Evolutionary conservation across 2,329 filamentous ascomycete species (phyloP), one percentile per base, ranked within the genome.

Genomic region (Rhinocladiella similis): DNA sequence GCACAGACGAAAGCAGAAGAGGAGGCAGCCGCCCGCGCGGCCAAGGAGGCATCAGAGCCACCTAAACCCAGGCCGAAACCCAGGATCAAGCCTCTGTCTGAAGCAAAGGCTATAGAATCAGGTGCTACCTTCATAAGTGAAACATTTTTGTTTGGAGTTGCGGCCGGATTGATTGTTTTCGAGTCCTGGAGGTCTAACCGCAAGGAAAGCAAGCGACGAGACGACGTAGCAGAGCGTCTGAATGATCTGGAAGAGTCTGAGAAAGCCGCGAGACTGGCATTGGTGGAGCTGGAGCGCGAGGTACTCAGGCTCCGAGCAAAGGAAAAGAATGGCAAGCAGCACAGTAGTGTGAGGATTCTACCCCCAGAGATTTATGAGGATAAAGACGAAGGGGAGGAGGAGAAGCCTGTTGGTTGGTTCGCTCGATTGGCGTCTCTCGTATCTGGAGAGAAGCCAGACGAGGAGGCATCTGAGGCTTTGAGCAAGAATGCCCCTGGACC

Each of bases 61-160:
- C 74, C 77, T 45, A 78, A 80, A 58, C 71, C 75, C 57, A 48
- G 53, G 39, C 73, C 70, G 22, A 75, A 75, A 54, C 81, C 81
- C 5, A 79, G 79, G 33, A 87, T 88, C 54, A 75, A 85, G 43
- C 85, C 85, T 6, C 73, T 89, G 10, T 83, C 83, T 2, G 86
- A 89, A 67, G 78, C 82, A 12, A 86, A 87, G 65, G 85, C 85
- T 0, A 88, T 89, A 53, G 85, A 89, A 67, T 80, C 82, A 36
- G 86, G 85, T 3, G 86, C 85, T 3, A 88, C 85, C 60, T 88
- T 89, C 65, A 85, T 86, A 47, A 83, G 83, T 29, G 85, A 89
- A 66, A 73, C 82, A 0, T 89, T 89, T 66, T 77, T 89, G 38
- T 88, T 88, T 63, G 64, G 78, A 3, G 86, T 88, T 12, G 86